Evolutionary conservation across 805 yeast species (phyloP).

Genomic region (Cyberlindnera nakhonratchasimensis): DNA sequence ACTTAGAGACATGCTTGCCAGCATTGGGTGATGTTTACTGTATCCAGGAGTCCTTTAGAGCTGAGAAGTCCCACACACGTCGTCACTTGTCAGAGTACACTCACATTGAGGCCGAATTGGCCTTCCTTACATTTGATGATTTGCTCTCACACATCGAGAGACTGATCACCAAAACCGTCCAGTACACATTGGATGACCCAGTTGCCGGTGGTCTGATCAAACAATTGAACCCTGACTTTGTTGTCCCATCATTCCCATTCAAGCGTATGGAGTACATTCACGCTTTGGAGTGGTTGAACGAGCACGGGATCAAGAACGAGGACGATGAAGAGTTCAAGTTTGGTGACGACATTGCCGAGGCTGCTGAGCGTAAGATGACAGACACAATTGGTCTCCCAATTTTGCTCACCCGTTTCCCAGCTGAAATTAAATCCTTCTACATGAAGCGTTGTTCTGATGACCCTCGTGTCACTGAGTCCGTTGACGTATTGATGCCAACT

Average conservation of each 20-base stretch:
- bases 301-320: constrained; percentile 90
- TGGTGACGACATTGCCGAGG: constrained; percentile 99
- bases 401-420: constrained; percentile 90
- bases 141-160: constrained; percentile 81
- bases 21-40: constrained; percentile 96
- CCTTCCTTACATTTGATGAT: constrained; percentile 84
- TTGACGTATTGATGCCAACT: constrained; percentile 97
- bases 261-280: constrained; percentile 86
- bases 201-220: constrained; percentile 85
- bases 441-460: constrained; percentile 92
- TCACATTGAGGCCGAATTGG: constrained; percentile 93
- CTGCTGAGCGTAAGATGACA: constrained; percentile 98
- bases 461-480: constrained; percentile 94
- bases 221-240: constrained; percentile 90
- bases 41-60: constrained; percentile 98
- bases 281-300: constrained; percentile 95
- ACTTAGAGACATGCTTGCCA: constrained; percentile 94
- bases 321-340: constrained; percentile 90
- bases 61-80: constrained; percentile 98
- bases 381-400: constrained; percentile 93
- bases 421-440: constrained; percentile 95
- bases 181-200: constrained; percentile 83
- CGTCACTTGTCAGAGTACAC: constrained; percentile 97
- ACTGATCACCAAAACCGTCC: constrained; percentile 63
- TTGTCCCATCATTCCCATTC: constrained; percentile 82